phyloP scores from a whole-genome alignment of 495 filamentous ascomycete genomes.

The Tuber melanosporum region DNA sequence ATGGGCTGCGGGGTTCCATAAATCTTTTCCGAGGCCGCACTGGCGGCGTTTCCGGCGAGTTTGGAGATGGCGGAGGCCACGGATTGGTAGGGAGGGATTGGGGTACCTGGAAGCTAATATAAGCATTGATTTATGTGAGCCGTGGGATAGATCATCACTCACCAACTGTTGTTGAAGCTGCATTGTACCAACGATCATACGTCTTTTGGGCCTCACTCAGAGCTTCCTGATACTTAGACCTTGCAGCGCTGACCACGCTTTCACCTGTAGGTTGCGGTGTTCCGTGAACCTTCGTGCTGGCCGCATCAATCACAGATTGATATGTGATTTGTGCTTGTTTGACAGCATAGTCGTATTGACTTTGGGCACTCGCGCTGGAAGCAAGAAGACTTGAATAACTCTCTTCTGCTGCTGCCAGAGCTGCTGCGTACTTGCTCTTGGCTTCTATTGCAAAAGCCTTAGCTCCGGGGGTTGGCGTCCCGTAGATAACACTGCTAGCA shows the following conservation, averaged over 20 bases:
- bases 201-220: constrained; percentile 26
- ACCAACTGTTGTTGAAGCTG: constrained; percentile 48
- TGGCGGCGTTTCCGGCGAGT: constrained; percentile 55
- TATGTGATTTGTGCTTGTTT: constrained; percentile 57
- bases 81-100: constrained; percentile 51
- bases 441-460: constrained; percentile 48
- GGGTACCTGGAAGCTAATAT: constrained; percentile 51
- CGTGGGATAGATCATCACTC: constrained; percentile 56
- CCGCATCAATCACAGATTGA: constrained; percentile 52
- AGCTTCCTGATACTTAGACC: constrained; percentile 50
- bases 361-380: constrained; percentile 42
- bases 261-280: constrained; percentile 50
- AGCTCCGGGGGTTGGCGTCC: constrained; percentile 50
- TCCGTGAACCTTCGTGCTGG: constrained; percentile 51
- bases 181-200: constrained; percentile 31
- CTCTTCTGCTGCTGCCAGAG: constrained; percentile 48
- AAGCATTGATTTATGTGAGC: constrained; percentile 50
- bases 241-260: constrained; percentile 49
- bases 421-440: constrained; percentile 56
- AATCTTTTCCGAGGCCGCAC: constrained; percentile 56
- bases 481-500: constrained; percentile 59
- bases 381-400: constrained; percentile 41
- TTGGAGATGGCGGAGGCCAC: constrained; percentile 60
- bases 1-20: constrained; percentile 55
- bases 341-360: constrained; percentile 61